Percentiles rank a stretch among this genome's conserved stretches.
Evolutionary conservation across 139 green algal genomes (phyloP).

Genomic region (Choricystis sp.): DNA sequence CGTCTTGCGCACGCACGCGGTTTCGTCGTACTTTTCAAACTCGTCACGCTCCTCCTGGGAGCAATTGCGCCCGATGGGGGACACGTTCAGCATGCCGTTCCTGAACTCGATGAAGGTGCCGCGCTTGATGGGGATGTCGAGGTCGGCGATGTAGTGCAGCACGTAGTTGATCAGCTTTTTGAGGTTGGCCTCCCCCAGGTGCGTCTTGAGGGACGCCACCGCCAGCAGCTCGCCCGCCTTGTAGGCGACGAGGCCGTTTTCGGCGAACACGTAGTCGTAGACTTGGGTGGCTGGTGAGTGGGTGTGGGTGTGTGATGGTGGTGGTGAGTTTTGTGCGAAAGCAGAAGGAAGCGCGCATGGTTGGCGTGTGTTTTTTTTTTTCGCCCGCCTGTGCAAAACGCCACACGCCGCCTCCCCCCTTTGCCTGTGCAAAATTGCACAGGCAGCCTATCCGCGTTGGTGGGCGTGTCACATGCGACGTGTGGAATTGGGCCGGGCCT

Average conservation of each 20-base stretch:
- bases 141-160: slow-evolving; percentile 80
- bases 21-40: slow-evolving; percentile 83
- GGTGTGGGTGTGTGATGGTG: neutral
- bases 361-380: no score
- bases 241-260: slow-evolving; percentile 95
- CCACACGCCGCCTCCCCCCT: no score
- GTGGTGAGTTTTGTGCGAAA: neutral
- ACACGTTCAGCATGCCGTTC: slow-evolving; percentile 97
- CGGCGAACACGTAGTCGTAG: slow-evolving; percentile 92
- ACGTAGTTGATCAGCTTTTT: slow-evolving; percentile 87
- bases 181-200: slow-evolving; percentile 67
- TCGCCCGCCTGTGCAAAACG: no score
- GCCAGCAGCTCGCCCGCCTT: slow-evolving; percentile 54
- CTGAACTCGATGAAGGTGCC: slow-evolving; percentile 99
- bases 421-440: no score
- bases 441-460: no score
- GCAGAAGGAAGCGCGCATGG: no score
- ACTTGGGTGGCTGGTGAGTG: slow-evolving; percentile 12
- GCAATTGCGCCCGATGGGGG: slow-evolving; percentile 93
- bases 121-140: slow-evolving; percentile 96
- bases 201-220: slow-evolving; percentile 25
- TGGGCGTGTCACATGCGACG: no score
- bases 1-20: slow-evolving; percentile 44
- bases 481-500: no score
- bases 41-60: slow-evolving; percentile 88